These are phyloP conservation scores for Heliosperma pusillum DNA, from an alignment of 148 eudicot species.

Conservation along the genomic window DNA sequence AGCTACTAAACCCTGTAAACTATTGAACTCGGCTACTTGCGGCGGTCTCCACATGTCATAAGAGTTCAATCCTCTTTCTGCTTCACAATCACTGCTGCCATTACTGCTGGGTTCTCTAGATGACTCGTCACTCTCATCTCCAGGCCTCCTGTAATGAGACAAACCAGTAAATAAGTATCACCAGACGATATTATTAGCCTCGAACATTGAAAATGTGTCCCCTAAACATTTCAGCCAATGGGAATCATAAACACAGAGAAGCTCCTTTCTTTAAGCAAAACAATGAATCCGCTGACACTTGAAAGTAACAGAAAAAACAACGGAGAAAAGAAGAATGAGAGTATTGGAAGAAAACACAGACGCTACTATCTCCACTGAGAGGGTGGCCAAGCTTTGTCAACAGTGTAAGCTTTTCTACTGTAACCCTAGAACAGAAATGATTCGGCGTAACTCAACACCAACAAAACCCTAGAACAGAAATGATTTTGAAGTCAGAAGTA, in stretches of 20 bases:
- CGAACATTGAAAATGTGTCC: background rate
- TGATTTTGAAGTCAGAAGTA: too few species aligned
- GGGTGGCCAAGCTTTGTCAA: too few species aligned
- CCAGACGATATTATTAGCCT: background rate
- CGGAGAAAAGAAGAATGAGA: too few species aligned
- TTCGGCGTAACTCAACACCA: too few species aligned
- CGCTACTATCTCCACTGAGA: too few species aligned
- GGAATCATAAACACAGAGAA: background rate
- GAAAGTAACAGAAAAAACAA: too few species aligned
- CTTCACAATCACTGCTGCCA: slow-evolving; percentile 56
- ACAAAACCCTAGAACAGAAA: too few species aligned
- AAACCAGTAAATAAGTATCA: background rate
- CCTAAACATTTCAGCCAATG: background rate
- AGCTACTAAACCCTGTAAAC: slow-evolving; percentile 36
- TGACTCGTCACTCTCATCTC: slow-evolving; percentile 87
- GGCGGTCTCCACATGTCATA: slow-evolving; percentile 36
- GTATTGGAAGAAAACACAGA: too few species aligned
- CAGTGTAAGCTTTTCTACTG: too few species aligned
- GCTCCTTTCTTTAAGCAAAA: too few species aligned
- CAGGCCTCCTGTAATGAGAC: slow-evolving; percentile 50
- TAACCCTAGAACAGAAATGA: too few species aligned
- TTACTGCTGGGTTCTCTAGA: slow-evolving; percentile 74
- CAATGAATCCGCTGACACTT: too few species aligned
- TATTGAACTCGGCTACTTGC: slow-evolving; percentile 29
- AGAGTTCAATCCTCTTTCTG: slow-evolving; percentile 36